Evolutionary conservation across 1,284 basidiomycete genomes (phyloP).

Genomic region (Golubevia sp.): DNA sequence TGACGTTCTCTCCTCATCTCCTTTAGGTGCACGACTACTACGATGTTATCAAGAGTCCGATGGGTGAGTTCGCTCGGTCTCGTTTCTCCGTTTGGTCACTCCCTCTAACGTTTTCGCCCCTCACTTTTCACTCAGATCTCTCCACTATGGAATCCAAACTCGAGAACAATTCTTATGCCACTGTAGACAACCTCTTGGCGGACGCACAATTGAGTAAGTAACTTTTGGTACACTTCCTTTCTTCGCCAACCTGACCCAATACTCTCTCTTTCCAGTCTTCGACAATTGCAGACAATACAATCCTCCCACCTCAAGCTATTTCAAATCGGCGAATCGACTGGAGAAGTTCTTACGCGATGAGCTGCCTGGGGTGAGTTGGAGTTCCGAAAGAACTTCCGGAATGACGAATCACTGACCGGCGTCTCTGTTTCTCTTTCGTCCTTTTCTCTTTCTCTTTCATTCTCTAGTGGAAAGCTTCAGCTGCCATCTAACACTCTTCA

Average conservation of each 20-base stretch:
- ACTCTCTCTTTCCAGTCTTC: conserved; percentile 66
- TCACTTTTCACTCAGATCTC: conserved; percentile 70
- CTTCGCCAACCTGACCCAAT: conserved; percentile 64
- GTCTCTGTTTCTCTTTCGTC: no score
- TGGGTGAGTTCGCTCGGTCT: conserved; percentile 71
- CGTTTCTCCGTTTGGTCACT: neutral
- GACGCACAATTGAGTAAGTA: conserved; percentile 68
- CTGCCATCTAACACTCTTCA: no score
- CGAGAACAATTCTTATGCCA: conserved; percentile 75
- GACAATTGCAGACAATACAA: conserved; percentile 93
- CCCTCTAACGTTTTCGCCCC: neutral
- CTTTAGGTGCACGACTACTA: conserved; percentile 75
- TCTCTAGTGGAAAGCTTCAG: no score
- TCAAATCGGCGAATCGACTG: conserved; percentile 81
- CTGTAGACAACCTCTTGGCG: conserved; percentile 75
- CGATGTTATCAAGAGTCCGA: conserved; percentile 84
- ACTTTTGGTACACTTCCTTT: conserved; percentile 6
- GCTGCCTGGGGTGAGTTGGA: conserved; percentile 8
- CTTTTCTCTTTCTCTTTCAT: no score
- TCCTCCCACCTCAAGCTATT: conserved; percentile 79
- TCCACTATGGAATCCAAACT: conserved; percentile 91
- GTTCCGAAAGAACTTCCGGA: no score
- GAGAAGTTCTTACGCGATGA: conserved; percentile 66
- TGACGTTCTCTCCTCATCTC: neutral
- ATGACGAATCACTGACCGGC: no score